phyloP scores from a whole-genome alignment of 2,329 filamentous ascomycete genomes.

The Aspergillus persii region DNA sequence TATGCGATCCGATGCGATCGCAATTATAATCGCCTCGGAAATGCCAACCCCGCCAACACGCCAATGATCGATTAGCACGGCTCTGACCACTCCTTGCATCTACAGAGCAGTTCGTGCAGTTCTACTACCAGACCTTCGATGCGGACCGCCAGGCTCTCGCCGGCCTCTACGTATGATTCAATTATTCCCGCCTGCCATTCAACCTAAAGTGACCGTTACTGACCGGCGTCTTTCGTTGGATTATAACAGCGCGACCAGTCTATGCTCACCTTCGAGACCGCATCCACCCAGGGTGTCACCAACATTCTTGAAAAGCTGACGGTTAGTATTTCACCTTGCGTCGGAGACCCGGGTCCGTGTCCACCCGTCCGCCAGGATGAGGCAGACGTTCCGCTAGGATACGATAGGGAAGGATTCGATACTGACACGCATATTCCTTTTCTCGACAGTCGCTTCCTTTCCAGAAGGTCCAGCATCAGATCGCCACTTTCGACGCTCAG shows the following conservation, averaged over 20 bases:
- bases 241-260: constrained; percentile 68
- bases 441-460: constrained; percentile 68
- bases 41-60: background rate
- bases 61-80: constrained; percentile 1
- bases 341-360: background rate
- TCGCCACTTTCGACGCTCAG: constrained; percentile 79
- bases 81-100: constrained; percentile 20
- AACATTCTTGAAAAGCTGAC: constrained; percentile 76
- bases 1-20: background rate
- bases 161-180: constrained; percentile 72
- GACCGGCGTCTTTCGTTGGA: constrained; percentile 1
- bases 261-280: constrained; percentile 89
- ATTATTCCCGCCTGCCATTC: background rate
- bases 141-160: constrained; percentile 62
- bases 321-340: constrained; percentile 52
- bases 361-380: background rate
- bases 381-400: background rate
- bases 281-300: constrained; percentile 61
- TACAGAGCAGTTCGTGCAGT: constrained; percentile 80
- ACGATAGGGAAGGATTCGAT: background rate
- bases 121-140: constrained; percentile 92
- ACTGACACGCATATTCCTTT: constrained; percentile 1
- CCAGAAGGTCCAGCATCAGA: constrained; percentile 73
- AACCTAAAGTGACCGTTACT: background rate
- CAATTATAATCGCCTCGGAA: background rate